Base-by-base conservation (phyloP, 345 rosid genomes). In the Eucalyptus curtisii region DNA sequence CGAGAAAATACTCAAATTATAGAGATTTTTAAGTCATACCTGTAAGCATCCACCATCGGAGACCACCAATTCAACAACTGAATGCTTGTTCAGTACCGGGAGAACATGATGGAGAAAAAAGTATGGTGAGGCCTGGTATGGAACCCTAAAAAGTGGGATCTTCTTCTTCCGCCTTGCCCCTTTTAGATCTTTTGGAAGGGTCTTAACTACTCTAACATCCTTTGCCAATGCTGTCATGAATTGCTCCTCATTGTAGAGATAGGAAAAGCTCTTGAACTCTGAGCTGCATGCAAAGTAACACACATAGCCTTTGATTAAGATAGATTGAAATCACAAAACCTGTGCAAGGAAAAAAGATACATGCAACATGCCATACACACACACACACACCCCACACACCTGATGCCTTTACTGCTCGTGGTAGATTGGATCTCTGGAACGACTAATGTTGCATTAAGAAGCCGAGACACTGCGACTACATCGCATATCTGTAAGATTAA, bases 401-500 rank as follows among this genome's bases (percentile, higher is more conserved):
- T 98, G 91, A 98, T 98, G 86, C 99, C 99, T 93, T 98, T 98
- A 91, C 96, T 98, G 92, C 99, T 96, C 22, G 99, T 98, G 85
- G 99, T 98, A 89, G 99, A 97, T 90, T 98, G 99, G 90, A 98
- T 94, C 95, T 98, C 99, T 49, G 99, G 99, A 91, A 96, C 87
- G 30, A 98, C 99, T 87, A 98, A 89, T 88, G 99, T 94, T 1
- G 99, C 98, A 90, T 98, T 98, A 85, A 98, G 98, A 93, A 98
- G 95, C 88, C 99, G 95, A 89, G 98, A 87, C 90, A 98, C 93
- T 40, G 89, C 98, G 19, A 96, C 99, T 66, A 94, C 99, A 31
- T 98, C 99, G 87, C 93, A 91, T 90, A 98, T 94, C 99, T 98
- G 89, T 87, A 57, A 85, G 50, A 52, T 87, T 52, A 90, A 76